phyloP scores from a whole-genome alignment of 257 asterid genomes.

The Vinca minor region DNA sequence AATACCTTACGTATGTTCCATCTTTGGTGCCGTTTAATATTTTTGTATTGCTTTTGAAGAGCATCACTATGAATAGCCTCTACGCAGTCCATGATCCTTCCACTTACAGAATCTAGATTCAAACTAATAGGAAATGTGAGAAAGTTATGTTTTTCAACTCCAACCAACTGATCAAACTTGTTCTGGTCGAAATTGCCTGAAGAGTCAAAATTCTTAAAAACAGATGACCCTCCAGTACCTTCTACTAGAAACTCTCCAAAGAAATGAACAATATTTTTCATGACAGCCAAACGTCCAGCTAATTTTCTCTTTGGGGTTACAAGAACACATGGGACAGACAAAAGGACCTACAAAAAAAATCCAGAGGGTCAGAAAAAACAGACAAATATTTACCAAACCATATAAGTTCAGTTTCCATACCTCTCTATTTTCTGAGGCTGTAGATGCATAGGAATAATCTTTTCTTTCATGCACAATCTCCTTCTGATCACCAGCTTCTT shows the following conservation, averaged over 20 bases:
- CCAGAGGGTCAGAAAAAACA: conserved; percentile 19
- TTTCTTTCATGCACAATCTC: conserved; percentile 51
- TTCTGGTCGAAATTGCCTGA: conserved; percentile 46
- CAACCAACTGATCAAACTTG: conserved; percentile 49
- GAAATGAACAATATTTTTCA: conserved; percentile 64
- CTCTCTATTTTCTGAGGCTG: conserved; percentile 72
- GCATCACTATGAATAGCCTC: conserved; percentile 29
- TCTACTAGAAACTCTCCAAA: conserved; percentile 77
- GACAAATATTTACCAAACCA: neutral
- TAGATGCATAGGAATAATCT: conserved; percentile 33
- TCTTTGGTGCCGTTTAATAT: conserved; percentile 72
- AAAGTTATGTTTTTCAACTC: conserved; percentile 49
- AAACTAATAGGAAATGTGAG: conserved; percentile 35
- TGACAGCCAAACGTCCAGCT: conserved; percentile 80
- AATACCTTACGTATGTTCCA: conserved; percentile 78
- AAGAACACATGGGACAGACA: conserved; percentile 76
- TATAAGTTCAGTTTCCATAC: conserved; percentile 32
- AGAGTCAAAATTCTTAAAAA: conserved; percentile 50
- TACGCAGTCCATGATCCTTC: conserved; percentile 27
- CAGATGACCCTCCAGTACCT: conserved; percentile 90
- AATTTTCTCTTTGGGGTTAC: conserved; percentile 86
- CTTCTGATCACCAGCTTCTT: conserved; percentile 45
- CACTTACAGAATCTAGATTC: conserved; percentile 44
- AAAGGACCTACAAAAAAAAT: conserved; percentile 59
- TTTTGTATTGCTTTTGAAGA: conserved; percentile 45